Evolutionary conservation across 805 yeast species (phyloP), one percentile per base, ranked within the genome.

Genomic region (Candida ficus): DNA sequence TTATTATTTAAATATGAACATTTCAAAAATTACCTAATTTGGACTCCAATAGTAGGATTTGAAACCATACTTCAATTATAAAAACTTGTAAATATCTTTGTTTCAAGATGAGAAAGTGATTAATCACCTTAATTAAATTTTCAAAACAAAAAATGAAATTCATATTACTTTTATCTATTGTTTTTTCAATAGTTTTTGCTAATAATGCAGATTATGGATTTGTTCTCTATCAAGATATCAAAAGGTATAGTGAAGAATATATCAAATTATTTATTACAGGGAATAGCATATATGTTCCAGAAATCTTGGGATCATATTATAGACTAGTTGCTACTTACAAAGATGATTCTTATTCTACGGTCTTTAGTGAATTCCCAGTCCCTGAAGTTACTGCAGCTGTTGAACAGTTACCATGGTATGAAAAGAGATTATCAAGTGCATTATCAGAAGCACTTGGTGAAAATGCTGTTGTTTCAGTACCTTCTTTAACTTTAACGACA

Each of bases 381-480:
- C 17, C 40, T 28, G 48, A 40, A 13, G 40, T 53, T 3, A 39
- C 48, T 4, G 19, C 33, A 8, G 43, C 50, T 10, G 47, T 54
- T 28, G 40, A 49, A 14, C 39, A 40, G n/a, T 44, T 58, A 16
- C 58, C 60, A 34, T 58, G 61, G 61, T 58, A 57, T 43, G 47
- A 56, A 25, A 30, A 48, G 16, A 56, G 61, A 48, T 39, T 58
- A 36, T 26, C 30, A 19, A 35, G 32, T 19, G 14, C 16, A 5
- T 19, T 35, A 11, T 20, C 26, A 10, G 26, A 17, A 14, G 38
- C 38, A 12, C 14, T 35, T 6, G 19, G 20, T 20, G n/a, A 28
- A 28, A 16, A 20, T 20, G 4, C 9, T 7, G 13, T 27, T 14
- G 10, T n/a, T 27, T 27, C 28, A 14, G n/a, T 28, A 32, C n/a